phyloP scores from a whole-genome alignment of 805 yeast species.

The Hanseniaspora jakobsenii region DNA sequence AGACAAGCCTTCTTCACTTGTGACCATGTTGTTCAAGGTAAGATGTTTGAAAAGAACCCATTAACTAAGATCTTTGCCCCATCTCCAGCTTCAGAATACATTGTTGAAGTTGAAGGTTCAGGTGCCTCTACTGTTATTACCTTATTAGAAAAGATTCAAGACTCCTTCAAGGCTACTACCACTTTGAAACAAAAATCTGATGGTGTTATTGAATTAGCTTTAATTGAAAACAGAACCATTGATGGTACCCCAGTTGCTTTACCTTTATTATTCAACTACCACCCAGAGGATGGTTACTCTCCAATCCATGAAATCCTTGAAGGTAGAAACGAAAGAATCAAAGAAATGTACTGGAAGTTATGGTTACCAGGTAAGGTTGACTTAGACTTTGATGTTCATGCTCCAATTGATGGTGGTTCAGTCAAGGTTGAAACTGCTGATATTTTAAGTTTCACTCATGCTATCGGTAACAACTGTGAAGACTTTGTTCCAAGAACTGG shows the following conservation, averaged over 20 bases:
- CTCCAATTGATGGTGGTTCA: slow-evolving; percentile 58
- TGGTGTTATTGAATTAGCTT: slow-evolving; percentile 47
- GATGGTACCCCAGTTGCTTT: slow-evolving; percentile 64
- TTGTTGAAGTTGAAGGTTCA: slow-evolving; percentile 48
- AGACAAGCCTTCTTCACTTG: slow-evolving; percentile 78
- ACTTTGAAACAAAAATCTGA: slow-evolving; percentile 38
- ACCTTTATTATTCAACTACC: slow-evolving; percentile 64
- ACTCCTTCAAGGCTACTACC: slow-evolving; percentile 55
- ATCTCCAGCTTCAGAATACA: slow-evolving; percentile 36
- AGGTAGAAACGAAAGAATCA: slow-evolving; percentile 84
- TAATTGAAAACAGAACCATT: slow-evolving; percentile 81
- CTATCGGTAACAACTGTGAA: slow-evolving; percentile 93
- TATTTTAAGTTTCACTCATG: slow-evolving; percentile 87
- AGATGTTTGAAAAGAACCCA: slow-evolving; percentile 68
- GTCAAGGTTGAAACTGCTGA: slow-evolving; percentile 59
- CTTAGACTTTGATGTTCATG: slow-evolving; percentile 54
- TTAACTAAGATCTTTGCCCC: slow-evolving; percentile 73
- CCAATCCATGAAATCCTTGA: slow-evolving; percentile 85
- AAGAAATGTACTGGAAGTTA: slow-evolving; percentile 91
- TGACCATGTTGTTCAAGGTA: slow-evolving; percentile 72
- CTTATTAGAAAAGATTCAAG: slow-evolving; percentile 61
- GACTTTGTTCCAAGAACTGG: slow-evolving; percentile 85
- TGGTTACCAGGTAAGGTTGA: slow-evolving; percentile 72
- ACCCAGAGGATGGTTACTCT: slow-evolving; percentile 84
- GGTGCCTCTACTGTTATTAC: slow-evolving; percentile 47